Evolutionary conservation across 768 basidiomycete genomes (phyloP), one percentile per base, ranked within the genome.

Genomic region (Rhodotorula toruloides): DNA sequence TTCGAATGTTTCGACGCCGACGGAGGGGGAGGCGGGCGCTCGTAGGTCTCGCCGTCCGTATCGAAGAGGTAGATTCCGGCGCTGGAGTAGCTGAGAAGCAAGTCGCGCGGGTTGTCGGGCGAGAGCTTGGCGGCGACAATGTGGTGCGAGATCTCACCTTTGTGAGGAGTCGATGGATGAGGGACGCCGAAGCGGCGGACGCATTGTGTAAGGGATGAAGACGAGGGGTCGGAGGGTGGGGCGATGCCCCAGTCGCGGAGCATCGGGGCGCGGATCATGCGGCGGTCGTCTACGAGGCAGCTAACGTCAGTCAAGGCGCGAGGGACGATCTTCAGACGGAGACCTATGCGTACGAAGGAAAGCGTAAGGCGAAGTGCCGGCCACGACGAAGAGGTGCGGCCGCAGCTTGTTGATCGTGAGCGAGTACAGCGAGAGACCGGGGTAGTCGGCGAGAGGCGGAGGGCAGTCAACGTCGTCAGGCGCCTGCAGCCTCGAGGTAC

Each of bases 131-230:
- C 54, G 3, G 74, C 68, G 31, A 72, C 72, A 53, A 75, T 65
- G 39, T 67, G 68, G n/a, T 61, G 54, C 40, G 21, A 27, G 37
- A 58, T 37, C 32, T 61, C 54, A 11, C 42, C 49, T 27, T 50
- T 39, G 25, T 47, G 29, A n/a, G 57, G 57, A 9, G 32, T 31
- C 14, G 27, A 32, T 25, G 55, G 14, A 3, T 31, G 17, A 19
- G 71, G 61, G 6, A 72, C 63, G 11, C 73, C 72, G 56, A 74
- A 75, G 31, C 74, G 55, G 8, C 74, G 49, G n/a, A 75, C 74
- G 48, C 74, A 75, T 42, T 71, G 64, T 17, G 73, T 74, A 29
- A 67, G 40, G n/a, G 65, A 19, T 16, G 42, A 68, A 42, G 39
- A 16, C 11, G 42, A 29, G 21, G 32, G 25, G 31, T 27, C 4